Conservation (phyloP, 371 early-diverging fungal genomes). For the Actinomortierella ambigua region DNA sequence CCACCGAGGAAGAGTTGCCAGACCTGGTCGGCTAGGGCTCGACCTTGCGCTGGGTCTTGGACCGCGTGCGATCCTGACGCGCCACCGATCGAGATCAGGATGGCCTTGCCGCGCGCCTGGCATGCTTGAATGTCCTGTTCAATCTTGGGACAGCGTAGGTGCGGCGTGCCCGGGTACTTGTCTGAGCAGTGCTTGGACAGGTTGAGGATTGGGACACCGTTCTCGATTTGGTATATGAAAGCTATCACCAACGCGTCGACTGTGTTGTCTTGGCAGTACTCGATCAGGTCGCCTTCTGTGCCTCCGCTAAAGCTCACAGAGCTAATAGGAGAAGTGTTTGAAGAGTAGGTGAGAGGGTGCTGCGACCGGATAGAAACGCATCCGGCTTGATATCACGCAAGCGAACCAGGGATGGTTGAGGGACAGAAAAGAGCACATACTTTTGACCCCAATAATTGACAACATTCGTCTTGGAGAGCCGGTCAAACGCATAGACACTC, state of each 20-base stretch:
- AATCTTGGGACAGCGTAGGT: conserved; percentile 55
- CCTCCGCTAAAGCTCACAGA: conserved; percentile 41
- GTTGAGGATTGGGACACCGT: conserved; percentile 50
- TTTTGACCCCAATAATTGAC: conserved; percentile 46
- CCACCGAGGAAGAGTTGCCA: conserved; percentile 70
- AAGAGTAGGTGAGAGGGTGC: not conserved
- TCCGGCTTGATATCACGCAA: not conserved
- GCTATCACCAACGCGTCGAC: conserved; percentile 58
- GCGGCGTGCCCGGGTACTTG: conserved; percentile 44
- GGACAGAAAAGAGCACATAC: conserved; percentile 3
- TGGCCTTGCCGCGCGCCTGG: conserved; percentile 61
- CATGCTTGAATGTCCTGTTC: conserved; percentile 64
- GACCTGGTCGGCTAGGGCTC: conserved; percentile 58
- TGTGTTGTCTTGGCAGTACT: conserved; percentile 62
- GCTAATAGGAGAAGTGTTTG: conserved; percentile 4
- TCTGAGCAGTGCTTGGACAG: conserved; percentile 62
- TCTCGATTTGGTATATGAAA: conserved; percentile 56
- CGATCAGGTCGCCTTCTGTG: conserved; percentile 48
- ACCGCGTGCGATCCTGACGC: conserved; percentile 66
- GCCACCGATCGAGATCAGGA: conserved; percentile 59
- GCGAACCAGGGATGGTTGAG: not conserved
- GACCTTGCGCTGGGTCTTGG: conserved; percentile 49
- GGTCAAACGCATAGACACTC: conserved; percentile 9
- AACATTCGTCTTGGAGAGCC: conserved; percentile 18
- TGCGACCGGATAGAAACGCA: not conserved